Percentiles rank a stretch among this genome's conserved stretches.
phyloP scores from a whole-genome alignment of 208 protist genomes.

The Leishmania braziliensis region DNA sequence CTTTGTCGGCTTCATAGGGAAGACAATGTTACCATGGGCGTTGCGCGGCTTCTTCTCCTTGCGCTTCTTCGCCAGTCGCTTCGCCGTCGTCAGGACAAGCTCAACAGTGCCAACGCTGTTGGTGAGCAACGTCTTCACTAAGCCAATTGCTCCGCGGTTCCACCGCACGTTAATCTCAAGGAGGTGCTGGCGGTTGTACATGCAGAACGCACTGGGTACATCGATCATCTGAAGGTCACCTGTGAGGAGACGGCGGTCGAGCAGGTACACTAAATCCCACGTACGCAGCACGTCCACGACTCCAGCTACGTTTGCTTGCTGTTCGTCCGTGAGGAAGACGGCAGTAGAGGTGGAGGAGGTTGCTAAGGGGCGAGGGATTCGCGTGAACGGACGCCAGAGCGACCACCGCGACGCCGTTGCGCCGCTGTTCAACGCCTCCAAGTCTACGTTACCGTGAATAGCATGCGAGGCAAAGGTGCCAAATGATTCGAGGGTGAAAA shows the following conservation, averaged over 20 bases:
- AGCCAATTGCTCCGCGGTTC: conserved; percentile 53
- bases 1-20: conserved; percentile 47
- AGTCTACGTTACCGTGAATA: conserved; percentile 38
- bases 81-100: conserved; percentile 61
- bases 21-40: conserved; percentile 56
- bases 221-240: conserved; percentile 69
- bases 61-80: conserved; percentile 65
- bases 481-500: conserved; percentile 79
- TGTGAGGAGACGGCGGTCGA: conserved; percentile 62
- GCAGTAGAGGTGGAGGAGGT: conserved; percentile 10
- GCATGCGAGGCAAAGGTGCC: conserved; percentile 51
- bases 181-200: conserved; percentile 74
- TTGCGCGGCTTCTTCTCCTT: conserved; percentile 61
- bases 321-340: conserved; percentile 31
- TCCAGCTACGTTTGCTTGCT: conserved; percentile 41
- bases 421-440: conserved; percentile 33
- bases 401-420: conserved; percentile 15
- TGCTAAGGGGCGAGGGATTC: not conserved
- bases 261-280: conserved; percentile 86
- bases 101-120: conserved; percentile 59
- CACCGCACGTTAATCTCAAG: conserved; percentile 70
- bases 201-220: conserved; percentile 48
- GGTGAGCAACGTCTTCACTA: conserved; percentile 47
- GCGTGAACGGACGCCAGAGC: conserved; percentile 10
- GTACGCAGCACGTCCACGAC: conserved; percentile 79